These are phyloP conservation scores for Solanum arcanum DNA, from an alignment of 257 asterid genomes.

Conservation along the genomic window DNA sequence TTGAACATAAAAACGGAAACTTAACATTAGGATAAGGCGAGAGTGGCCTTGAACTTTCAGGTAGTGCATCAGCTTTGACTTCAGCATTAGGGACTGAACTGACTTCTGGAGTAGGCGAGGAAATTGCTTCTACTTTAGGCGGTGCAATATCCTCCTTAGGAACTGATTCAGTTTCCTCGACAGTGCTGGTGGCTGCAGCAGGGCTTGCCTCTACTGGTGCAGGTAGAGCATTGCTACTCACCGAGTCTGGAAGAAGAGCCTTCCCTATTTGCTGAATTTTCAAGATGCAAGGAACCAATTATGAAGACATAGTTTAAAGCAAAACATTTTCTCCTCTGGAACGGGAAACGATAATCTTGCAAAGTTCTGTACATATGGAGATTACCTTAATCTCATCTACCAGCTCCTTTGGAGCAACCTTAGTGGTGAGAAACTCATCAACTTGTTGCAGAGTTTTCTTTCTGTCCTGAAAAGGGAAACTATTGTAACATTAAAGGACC, in stretches of 20 bases:
- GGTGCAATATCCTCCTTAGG: slow-evolving; percentile 16
- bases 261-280: slow-evolving; percentile 66
- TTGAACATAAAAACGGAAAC: neutral
- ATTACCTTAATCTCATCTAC: slow-evolving; percentile 82
- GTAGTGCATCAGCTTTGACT: slow-evolving; percentile 30
- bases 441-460: slow-evolving; percentile 64
- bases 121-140: slow-evolving; percentile 29
- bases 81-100: slow-evolving; percentile 51
- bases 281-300: neutral
- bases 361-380: neutral
- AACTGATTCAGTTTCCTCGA: slow-evolving; percentile 26
- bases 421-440: slow-evolving; percentile 54
- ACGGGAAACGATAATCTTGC: neutral
- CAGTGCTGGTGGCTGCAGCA: slow-evolving; percentile 11
- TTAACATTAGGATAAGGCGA: slow-evolving; percentile 94
- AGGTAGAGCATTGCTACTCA: slow-evolving; percentile 48
- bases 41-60: slow-evolving; percentile 46
- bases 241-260: slow-evolving; percentile 62
- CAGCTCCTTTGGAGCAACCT: slow-evolving; percentile 74
- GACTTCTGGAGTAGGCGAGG: slow-evolving; percentile 32
- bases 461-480: slow-evolving; percentile 57
- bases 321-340: neutral
- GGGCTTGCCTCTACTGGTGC: slow-evolving; percentile 42
- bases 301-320: neutral
- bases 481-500: neutral